Percentiles rank a stretch among this genome's conserved stretches.
Evolutionary conservation across 495 filamentous ascomycete genomes (phyloP).

Genomic region (Melanomma pulvis-pyrius): DNA sequence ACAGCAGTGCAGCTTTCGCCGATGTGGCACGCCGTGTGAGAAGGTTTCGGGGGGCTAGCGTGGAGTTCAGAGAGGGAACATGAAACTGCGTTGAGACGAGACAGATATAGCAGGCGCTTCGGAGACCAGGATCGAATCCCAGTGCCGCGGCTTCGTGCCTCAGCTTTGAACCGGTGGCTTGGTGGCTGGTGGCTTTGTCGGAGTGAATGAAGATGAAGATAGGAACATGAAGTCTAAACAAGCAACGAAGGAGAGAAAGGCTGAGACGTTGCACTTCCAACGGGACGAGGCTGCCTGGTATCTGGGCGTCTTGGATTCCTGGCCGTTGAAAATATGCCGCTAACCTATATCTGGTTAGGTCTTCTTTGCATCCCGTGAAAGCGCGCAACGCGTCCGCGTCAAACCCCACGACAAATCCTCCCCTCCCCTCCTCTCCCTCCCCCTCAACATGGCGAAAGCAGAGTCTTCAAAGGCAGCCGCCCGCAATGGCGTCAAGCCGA

Average conservation of each 20-base stretch:
- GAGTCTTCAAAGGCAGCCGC: slow-evolving; percentile 80
- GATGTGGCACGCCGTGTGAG: neutral
- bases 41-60: neutral
- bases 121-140: neutral
- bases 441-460: slow-evolving; percentile 50
- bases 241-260: neutral
- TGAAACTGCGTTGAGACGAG: neutral
- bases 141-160: neutral
- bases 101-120: neutral
- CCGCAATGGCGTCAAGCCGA: slow-evolving; percentile 67
- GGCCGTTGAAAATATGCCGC: no score
- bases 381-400: slow-evolving; percentile 27
- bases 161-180: no score
- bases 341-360: no score
- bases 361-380: slow-evolving; percentile 3
- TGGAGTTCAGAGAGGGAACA: neutral
- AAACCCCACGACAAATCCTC: slow-evolving; percentile 11
- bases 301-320: no score
- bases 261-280: no score
- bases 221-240: neutral
- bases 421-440: neutral
- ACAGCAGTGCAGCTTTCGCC: neutral
- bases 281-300: no score
- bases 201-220: neutral
- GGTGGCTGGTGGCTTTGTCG: neutral